These are phyloP conservation scores for Aspergillus spinulosporus DNA, from an alignment of 2,329 filamentous ascomycete genomes.

Conservation along the genomic window DNA sequence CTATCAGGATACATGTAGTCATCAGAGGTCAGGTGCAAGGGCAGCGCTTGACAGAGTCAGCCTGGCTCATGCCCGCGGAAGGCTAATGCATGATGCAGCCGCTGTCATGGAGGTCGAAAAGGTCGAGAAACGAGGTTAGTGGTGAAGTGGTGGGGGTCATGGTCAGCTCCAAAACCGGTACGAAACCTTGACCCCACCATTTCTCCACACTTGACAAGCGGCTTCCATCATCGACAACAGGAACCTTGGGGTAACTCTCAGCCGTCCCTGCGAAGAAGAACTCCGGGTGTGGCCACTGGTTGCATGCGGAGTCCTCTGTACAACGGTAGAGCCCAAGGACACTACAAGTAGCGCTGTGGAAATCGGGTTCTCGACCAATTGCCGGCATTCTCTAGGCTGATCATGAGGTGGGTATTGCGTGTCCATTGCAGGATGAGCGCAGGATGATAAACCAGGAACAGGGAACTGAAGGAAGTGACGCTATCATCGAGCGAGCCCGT, in stretches of 20 bases:
- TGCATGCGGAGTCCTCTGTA: too few relatives aligned
- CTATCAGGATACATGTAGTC: background rate
- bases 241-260: constrained; percentile 3
- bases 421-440: background rate
- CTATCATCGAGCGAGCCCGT: background rate
- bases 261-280: constrained; percentile 10
- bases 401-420: constrained; percentile 14
- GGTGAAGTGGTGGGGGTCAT: background rate
- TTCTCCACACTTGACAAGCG: constrained; percentile 8
- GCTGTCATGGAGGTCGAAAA: background rate
- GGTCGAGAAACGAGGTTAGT: background rate
- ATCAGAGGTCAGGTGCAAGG: background rate
- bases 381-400: background rate
- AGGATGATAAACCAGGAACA: constrained; percentile 9
- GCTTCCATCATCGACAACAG: background rate
- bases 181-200: constrained; percentile 4
- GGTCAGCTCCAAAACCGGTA: background rate
- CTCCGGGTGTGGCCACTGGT: background rate
- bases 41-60: background rate
- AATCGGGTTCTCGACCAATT: background rate
- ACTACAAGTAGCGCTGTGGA: background rate
- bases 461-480: constrained; percentile 5
- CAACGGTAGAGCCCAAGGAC: too few relatives aligned
- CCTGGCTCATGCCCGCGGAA: background rate
- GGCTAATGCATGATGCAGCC: background rate